Base-by-base conservation (phyloP, 257 asterid genomes). In the Anisodus tanguticus region DNA sequence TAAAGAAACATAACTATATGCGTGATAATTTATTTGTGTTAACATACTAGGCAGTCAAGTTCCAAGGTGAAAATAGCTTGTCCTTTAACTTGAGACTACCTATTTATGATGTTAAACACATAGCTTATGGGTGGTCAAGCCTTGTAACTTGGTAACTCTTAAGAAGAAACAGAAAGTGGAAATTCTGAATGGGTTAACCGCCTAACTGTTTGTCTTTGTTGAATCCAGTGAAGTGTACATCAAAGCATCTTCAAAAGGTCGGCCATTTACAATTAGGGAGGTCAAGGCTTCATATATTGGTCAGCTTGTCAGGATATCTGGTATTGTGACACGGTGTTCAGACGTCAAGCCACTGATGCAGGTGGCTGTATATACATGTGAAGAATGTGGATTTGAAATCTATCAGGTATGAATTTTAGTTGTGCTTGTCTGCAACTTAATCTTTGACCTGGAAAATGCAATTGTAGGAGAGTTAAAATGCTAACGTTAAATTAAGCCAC, bases 321-420 rank as follows among this genome's bases (percentile, higher is more conserved):
- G 99, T 79, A 95, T 97, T 76, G 98, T 97, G 82, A 97, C 97
- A 1, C 98, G 99, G 8, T 95, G 98, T 82, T 97, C 98, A 0
- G 98, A 95, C 83, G 98, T 97, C 87, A 97, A 97, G 87, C 98
- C 99, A 37, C 87, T 97, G 82, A 95, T 95, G 97, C 98, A 95
- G 91, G 98, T 95, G 79, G 98, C 98, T 86, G 98, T 97, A 58
- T 97, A 97, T 85, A 97, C 98, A 31, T 97, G 99, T 58, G 99
- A 97, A 89, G 97, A 92, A 89, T 97, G 99, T 83, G 99, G 98
- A 82, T 95, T 95, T 85, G 99, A 95, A 88, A 97, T 97, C 78
- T 97, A 94, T 85, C 99, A 97, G 99, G 99, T 97, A 66, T 66
- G 39, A 10, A 4, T 69, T 59, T 67, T 76, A 4, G 66, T 64